Conservation (phyloP, 75 land plant genomes). For the Isoetes taiwanensis region DNA sequence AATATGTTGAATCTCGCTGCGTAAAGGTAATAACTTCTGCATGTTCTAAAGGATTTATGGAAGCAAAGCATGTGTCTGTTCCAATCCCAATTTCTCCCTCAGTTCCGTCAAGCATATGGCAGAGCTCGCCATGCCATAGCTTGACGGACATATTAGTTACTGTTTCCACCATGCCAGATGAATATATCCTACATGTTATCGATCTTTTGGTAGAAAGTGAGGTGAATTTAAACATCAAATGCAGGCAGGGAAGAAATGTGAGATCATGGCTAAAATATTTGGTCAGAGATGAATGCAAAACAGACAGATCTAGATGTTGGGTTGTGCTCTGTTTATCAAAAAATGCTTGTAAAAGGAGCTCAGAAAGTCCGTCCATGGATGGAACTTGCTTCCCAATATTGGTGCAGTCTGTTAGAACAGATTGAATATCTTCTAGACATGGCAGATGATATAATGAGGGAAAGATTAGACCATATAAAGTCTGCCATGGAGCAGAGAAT, state of each 20-base stretch:
- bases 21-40: slow-evolving; percentile 20
- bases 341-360: slow-evolving; percentile 27
- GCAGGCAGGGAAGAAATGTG: slow-evolving; percentile 30
- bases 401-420: slow-evolving; percentile 32
- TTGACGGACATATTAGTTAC: slow-evolving; percentile 18
- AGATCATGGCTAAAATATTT: slow-evolving; percentile 21
- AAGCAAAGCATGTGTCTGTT: slow-evolving; percentile 26
- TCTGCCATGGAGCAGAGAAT: slow-evolving; percentile 22
- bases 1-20: slow-evolving; percentile 28
- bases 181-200: slow-evolving; percentile 17
- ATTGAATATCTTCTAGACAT: neutral
- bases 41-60: slow-evolving; percentile 26
- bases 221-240: slow-evolving; percentile 27
- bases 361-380: slow-evolving; percentile 29
- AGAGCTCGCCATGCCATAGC: slow-evolving; percentile 15
- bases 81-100: slow-evolving; percentile 10
- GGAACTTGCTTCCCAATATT: slow-evolving; percentile 37
- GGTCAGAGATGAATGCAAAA: slow-evolving; percentile 19
- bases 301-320: slow-evolving; percentile 15
- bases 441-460: slow-evolving; percentile 12
- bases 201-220: slow-evolving; percentile 23
- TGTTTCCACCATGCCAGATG: slow-evolving; percentile 20
- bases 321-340: slow-evolving; percentile 23
- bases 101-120: slow-evolving; percentile 4
- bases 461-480: slow-evolving; percentile 17